Evolutionary conservation across 495 filamentous ascomycete species (phyloP).

Genomic region (Aspergillus biplanus): DNA sequence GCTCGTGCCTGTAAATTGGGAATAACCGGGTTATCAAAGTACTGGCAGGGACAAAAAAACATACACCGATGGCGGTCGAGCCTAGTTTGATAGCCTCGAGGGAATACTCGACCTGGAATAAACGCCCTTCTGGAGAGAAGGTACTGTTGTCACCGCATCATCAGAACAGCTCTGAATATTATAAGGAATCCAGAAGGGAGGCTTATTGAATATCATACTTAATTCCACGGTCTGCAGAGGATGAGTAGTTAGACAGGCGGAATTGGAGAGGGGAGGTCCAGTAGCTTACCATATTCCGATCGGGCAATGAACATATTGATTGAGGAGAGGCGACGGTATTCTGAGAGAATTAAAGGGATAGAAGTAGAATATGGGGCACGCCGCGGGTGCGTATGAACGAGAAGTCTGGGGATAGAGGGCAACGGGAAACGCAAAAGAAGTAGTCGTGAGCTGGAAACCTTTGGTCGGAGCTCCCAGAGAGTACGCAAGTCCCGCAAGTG

Average conservation of each 20-base stretch:
- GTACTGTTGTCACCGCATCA: conserved; percentile 63
- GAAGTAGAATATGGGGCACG: conserved; percentile 6
- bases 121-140: conserved; percentile 98
- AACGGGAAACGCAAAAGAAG: conserved; percentile 22
- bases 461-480: conserved; percentile 38
- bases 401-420: conserved; percentile 12
- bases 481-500: conserved; percentile 48
- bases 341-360: conserved; percentile 3
- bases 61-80: conserved; percentile 93
- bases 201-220: conserved; percentile 67
- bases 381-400: conserved; percentile 9
- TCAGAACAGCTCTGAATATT: conserved; percentile 27
- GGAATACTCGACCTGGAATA: conserved; percentile 99
- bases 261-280: conserved; percentile 25
- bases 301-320: conserved; percentile 98
- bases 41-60: conserved; percentile 27
- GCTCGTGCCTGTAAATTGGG: background rate
- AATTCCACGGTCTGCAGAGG: conserved; percentile 87
- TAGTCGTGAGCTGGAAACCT: conserved; percentile 28
- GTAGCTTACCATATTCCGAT: conserved; percentile 93
- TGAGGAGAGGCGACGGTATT: conserved; percentile 10
- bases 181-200: background rate
- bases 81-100: conserved; percentile 99
- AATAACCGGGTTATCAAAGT: conserved; percentile 7
- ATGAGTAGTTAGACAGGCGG: conserved; percentile 37